Conservation (phyloP, 202 grass and related monocot species). For the Bolboschoenoplectus hybrid region DNA sequence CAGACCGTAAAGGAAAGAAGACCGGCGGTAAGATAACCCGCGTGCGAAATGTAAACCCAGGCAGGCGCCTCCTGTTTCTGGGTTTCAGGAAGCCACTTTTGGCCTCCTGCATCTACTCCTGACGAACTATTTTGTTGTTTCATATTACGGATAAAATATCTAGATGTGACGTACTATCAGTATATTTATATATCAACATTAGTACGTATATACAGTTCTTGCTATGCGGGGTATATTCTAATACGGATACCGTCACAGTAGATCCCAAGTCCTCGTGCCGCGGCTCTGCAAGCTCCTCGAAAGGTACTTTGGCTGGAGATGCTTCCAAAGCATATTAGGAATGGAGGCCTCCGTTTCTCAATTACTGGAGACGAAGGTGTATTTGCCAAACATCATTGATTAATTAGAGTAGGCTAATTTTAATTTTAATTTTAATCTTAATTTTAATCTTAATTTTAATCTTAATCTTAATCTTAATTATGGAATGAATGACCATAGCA, state of each 20-base stretch:
- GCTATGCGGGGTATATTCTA: background rate
- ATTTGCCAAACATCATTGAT: background rate
- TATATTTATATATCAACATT: background rate
- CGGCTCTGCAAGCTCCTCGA: background rate
- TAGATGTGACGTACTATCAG: background rate
- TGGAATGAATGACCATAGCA: background rate
- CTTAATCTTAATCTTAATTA: background rate
- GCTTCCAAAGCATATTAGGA: background rate
- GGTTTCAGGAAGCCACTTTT: background rate
- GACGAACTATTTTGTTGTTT: background rate
- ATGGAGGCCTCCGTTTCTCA: background rate
- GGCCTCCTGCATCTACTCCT: background rate
- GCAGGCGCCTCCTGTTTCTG: slow-evolving; percentile 19
- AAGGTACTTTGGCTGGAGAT: background rate
- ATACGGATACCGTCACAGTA: background rate
- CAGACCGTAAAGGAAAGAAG: background rate
- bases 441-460: background rate
- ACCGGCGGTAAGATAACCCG: slow-evolving; percentile 24
- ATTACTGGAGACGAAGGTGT: background rate
- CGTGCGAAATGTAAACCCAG: slow-evolving; percentile 4
- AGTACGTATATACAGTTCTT: background rate
- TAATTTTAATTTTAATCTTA: no score
- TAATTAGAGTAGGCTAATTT: background rate
- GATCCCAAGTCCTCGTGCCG: background rate
- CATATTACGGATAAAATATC: background rate